Conservation (phyloP, 345 rosid species). For the Salix brachista region DNA sequence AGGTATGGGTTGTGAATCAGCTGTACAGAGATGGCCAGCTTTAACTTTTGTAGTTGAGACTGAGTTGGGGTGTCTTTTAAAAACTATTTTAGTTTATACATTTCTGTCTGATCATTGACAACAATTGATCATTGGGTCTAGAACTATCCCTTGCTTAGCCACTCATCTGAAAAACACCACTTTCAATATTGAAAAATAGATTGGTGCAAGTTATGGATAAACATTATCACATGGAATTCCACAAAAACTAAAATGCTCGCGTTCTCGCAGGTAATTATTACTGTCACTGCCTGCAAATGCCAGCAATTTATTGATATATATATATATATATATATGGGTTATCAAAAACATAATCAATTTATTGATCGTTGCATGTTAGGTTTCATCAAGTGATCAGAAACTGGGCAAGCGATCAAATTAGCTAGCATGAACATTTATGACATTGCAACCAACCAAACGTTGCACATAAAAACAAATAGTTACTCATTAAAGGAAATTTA, state of each 20-base stretch:
- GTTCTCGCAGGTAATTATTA: too few species aligned
- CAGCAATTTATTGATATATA: too few species aligned
- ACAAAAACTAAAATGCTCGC: too few species aligned
- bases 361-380: too few species aligned
- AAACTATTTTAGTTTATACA: too few species aligned
- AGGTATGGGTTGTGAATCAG: neutral
- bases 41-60: too few species aligned
- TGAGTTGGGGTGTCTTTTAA: too few species aligned
- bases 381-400: neutral
- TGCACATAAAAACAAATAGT: neutral
- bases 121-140: neutral
- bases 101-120: neutral
- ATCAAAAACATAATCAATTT: too few species aligned
- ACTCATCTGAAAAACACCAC: neutral
- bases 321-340: too few species aligned
- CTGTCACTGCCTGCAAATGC: too few species aligned
- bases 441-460: neutral
- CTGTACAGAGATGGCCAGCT: neutral
- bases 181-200: too few species aligned
- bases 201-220: neutral
- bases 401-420: neutral
- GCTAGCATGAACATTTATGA: neutral
- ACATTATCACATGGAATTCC: neutral
- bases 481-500: constrained; percentile 13
- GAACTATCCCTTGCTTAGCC: neutral